phyloP scores from a whole-genome alignment of 345 rosid genomes.

The Pistacia atlantica region DNA sequence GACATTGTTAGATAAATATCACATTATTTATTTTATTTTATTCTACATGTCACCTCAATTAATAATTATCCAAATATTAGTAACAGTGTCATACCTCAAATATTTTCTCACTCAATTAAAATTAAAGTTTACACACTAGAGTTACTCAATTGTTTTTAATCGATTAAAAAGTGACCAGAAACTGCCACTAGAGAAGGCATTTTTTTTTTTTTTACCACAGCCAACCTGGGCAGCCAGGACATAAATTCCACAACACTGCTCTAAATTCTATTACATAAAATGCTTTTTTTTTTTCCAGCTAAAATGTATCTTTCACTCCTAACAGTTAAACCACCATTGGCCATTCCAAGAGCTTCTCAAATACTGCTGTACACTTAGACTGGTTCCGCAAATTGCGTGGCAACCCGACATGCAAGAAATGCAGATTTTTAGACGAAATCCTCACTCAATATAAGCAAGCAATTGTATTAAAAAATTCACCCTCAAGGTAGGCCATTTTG shows the following conservation, averaged over 20 bases:
- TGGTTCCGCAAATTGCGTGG: conserved; percentile 23
- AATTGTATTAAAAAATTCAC: conserved; percentile 13
- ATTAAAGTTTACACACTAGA: conserved; percentile 3
- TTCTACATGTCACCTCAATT: no score
- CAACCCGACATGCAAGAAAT: conserved; percentile 24
- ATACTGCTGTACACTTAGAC: conserved; percentile 40
- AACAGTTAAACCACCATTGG: conserved; percentile 35
- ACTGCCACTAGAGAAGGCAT: conserved; percentile 97
- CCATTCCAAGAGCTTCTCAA: conserved; percentile 20
- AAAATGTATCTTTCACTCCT: conserved; percentile 22
- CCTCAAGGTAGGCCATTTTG: conserved; percentile 13
- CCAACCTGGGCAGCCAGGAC: conserved; percentile 98
- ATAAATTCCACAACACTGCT: conserved; percentile 38
- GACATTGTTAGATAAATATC: no score
- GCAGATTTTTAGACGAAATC: conserved; percentile 24
- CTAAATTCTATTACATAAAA: conserved; percentile 48
- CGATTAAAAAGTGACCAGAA: conserved; percentile 44
- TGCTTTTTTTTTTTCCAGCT: conserved; percentile 28
- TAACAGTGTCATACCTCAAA: no score
- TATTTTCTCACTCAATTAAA: not conserved
- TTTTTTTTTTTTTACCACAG: conserved; percentile 39
- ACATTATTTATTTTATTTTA: no score
- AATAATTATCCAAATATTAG: no score
- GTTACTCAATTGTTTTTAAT: conserved; percentile 27
- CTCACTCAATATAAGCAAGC: conserved; percentile 17